Evolutionary conservation across 2,329 filamentous ascomycete genomes (phyloP), one percentile per base, ranked within the genome.

Genomic region (Xylariaceae sp.): DNA sequence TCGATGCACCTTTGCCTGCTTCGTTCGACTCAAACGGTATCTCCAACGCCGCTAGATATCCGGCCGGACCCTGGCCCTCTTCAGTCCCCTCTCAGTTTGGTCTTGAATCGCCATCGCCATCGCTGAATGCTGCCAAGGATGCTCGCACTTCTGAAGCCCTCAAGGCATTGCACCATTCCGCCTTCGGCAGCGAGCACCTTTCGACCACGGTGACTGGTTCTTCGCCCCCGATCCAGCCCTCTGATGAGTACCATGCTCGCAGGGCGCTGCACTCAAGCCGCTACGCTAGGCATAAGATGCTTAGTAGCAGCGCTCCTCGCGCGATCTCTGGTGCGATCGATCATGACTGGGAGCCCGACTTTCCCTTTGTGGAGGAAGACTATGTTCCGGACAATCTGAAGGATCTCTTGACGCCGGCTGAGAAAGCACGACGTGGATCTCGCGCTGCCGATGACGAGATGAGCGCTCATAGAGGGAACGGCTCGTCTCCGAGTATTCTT

Each of bases 11-110:
- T 13, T 82, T 97, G 7, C 94, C 94, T 1, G 90, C 92, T 7
- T 97, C 93, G 0, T 97, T 97, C 73, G 94, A 97, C 74, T 96
- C 92, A 68, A 94, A 97, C 70, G 93, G 92, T 53, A 90, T 97
- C 56, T 97, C 92, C 9, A 90, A 93, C 72, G 92, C 91, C 63
- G 92, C 93, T 15, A 86, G 91, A 61, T 92, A 92, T 72, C 80
- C 80, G 15, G 78, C 75, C 37, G 94, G 90, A 0, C 91, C 92
- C 0, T 92, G 95, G 74, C 92, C 93, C 6, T 90, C 92, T 0
- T 97, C 93, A 0, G 89, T 97, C 9, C 94, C 94, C 8, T 90
- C 91, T 55, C 90, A 93, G 68, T 97, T 97, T 68, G 90, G 90
- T 11, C 79, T 97, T 65, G 92, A 96, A 55, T 92, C 89, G 7